Base-by-base conservation (phyloP, 768 basidiomycete species). In the Rhodotorula graminis region DNA sequence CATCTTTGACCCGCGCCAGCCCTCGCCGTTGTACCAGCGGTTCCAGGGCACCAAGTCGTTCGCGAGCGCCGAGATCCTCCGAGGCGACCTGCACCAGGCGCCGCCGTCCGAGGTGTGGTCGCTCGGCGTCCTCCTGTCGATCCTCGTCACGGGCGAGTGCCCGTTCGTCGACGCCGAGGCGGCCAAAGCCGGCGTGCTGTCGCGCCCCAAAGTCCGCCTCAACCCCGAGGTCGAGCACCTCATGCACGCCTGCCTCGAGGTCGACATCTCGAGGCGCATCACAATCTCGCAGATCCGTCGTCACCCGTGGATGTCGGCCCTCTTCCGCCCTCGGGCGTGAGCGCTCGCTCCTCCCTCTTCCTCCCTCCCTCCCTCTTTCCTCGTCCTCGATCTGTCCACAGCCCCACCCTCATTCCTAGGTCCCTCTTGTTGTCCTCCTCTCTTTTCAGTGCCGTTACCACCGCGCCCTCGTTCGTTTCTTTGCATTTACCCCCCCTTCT, bases 11-110 rank as follows among this genome's bases (percentile, higher is more conserved):
- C 87, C 88, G 11, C 78, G 81, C 11, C 80, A 85, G 67, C 84
- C 88, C 5, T 85, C 86, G 19, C 89, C 90, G 0, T 86, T 84
- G 67, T 89, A 92, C 82, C 85, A 84, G 46, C 84, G 88, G 53
- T 96, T 95, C 78, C 78, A 80, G 61, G 83, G 83, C 1, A 83
- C 81, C 14, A 76, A 78, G 59, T 71, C 76, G 31, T 78, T 77
- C 57, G 79, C 74, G 23, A 49, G 67, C 15, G 52, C 80, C 69
- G 83, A 83, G 76, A 81, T 84, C 71, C 79, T 83, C 46, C 67
- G 74, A 18, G 80, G 82, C 25, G 63, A 79, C 60, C 66, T 78
- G 12, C 83, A 83, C 76, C 78, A 79, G n/a, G 82, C 82, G 5
- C 80, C 77, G 15, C 78, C 80, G 7, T 80, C 82, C 44, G 83